Conservation (phyloP, 345 rosid species). For the Lepidium sativum region DNA sequence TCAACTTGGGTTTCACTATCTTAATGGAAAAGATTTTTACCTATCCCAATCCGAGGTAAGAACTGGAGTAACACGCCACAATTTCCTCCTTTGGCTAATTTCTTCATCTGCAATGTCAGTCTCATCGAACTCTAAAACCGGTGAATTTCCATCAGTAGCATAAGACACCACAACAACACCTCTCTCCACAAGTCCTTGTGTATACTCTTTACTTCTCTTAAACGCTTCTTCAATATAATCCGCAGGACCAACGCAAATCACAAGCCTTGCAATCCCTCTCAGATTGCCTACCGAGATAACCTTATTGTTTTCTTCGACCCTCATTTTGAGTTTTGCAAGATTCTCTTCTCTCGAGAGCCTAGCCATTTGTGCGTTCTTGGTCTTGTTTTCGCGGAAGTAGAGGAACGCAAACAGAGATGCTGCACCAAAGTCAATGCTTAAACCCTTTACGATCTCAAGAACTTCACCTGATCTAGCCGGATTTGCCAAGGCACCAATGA, state of each 20-base stretch:
- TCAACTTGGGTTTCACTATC: background rate
- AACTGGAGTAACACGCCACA: conserved; percentile 78
- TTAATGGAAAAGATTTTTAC: conserved; percentile 37
- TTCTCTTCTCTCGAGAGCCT: conserved; percentile 87
- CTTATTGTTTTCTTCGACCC: conserved; percentile 51
- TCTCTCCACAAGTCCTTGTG: conserved; percentile 69
- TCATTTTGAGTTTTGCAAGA: conserved; percentile 80
- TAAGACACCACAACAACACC: conserved; percentile 88
- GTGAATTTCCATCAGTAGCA: conserved; percentile 58
- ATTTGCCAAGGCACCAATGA: conserved; percentile 65
- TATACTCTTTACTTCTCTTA: conserved; percentile 63
- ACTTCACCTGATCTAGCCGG: conserved; percentile 62
- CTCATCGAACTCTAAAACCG: conserved; percentile 57
- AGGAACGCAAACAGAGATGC: conserved; percentile 68
- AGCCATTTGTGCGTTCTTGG: conserved; percentile 67
- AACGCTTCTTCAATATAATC: conserved; percentile 61
- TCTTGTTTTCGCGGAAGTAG: conserved; percentile 64
- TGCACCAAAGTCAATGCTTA: conserved; percentile 74
- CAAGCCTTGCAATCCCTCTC: conserved; percentile 78
- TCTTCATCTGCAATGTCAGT: conserved; percentile 49
- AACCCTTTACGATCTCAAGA: conserved; percentile 52
- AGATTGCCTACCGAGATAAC: conserved; percentile 53
- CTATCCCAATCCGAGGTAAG: conserved; percentile 61
- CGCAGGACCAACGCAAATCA: conserved; percentile 77
- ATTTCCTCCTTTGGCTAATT: conserved; percentile 47